Evolutionary conservation across 1,284 basidiomycete genomes (phyloP).

Genomic region (Trametes hirsuta): DNA sequence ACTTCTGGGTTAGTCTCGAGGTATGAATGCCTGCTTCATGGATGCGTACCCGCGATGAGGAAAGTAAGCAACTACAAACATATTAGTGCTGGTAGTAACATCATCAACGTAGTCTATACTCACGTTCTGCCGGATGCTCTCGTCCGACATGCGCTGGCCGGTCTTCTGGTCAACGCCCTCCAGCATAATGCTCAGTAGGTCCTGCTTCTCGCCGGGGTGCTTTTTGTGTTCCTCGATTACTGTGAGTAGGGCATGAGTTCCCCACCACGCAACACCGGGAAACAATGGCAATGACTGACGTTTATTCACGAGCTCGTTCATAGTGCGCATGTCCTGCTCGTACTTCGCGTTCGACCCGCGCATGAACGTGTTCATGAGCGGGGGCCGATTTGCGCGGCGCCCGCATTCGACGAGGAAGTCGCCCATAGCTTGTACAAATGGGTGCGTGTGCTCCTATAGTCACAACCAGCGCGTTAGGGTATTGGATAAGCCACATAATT

Average conservation of each 20-base stretch:
- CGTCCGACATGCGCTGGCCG: constrained; percentile 46
- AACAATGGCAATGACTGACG: constrained; percentile 32
- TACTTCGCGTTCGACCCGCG: constrained; percentile 42
- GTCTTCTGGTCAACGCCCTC: constrained; percentile 50
- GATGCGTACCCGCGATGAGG: constrained; percentile 49
- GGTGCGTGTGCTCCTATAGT: constrained; percentile 38
- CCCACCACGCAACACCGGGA: neutral
- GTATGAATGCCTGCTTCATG: neutral
- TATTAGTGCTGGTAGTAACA: neutral
- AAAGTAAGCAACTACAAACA: constrained; percentile 49
- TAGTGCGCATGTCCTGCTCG: constrained; percentile 43
- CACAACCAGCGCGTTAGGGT: neutral
- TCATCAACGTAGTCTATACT: constrained; percentile 3
- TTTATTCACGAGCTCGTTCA: constrained; percentile 43
- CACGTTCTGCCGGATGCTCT: constrained; percentile 50
- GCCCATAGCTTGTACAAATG: constrained; percentile 48
- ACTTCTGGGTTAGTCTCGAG: neutral
- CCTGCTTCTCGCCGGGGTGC: constrained; percentile 44
- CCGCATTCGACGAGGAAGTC: constrained; percentile 46
- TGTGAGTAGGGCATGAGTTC: neutral
- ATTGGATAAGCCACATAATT: neutral
- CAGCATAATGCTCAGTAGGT: constrained; percentile 52
- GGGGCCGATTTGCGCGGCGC: constrained; percentile 40
- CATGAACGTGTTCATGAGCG: constrained; percentile 41
- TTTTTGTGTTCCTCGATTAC: constrained; percentile 44